These are phyloP conservation scores for Filosporella fistucella DNA, from an alignment of 495 filamentous ascomycete species.

Conservation along the genomic window DNA sequence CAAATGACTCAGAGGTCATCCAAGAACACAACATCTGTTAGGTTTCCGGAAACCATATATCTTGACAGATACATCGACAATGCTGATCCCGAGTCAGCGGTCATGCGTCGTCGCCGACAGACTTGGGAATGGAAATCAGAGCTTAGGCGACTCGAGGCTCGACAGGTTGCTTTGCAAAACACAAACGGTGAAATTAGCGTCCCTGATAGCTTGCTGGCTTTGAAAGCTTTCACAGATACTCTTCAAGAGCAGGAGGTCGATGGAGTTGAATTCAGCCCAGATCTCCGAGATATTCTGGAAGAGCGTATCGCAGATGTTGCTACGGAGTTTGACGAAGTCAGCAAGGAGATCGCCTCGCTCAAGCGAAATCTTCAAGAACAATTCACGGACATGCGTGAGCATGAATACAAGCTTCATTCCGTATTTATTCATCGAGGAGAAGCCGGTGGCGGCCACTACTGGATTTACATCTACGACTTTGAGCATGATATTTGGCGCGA, in stretches of 20 bases:
- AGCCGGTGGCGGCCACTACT: constrained; percentile 78
- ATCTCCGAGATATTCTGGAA: constrained; percentile 20
- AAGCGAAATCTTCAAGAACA: constrained; percentile 47
- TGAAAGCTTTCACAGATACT: constrained; percentile 22
- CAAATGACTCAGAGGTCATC: constrained; percentile 50
- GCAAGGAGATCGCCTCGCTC: constrained; percentile 12
- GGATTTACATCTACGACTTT: constrained; percentile 94
- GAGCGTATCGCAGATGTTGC: constrained; percentile 15
- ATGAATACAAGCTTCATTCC: constrained; percentile 81
- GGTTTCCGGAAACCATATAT: constrained; percentile 72
- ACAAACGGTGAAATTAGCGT: constrained; percentile 13
- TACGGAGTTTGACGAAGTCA: constrained; percentile 20
- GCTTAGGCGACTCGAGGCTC: constrained; percentile 38
- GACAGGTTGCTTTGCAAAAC: constrained; percentile 15
- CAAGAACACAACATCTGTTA: constrained; percentile 76
- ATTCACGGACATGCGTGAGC: constrained; percentile 52
- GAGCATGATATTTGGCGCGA: constrained; percentile 75
- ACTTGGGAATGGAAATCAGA: constrained; percentile 71
- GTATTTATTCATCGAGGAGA: constrained; percentile 84
- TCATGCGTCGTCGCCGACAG: constrained; percentile 58
- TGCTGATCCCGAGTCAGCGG: constrained; percentile 41
- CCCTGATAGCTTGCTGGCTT: constrained; percentile 22
- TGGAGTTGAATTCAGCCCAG: constrained; percentile 13
- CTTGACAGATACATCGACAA: constrained; percentile 85
- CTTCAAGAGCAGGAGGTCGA: constrained; percentile 24